Base-by-base conservation (phyloP, 306 rosid species). In the Rosa multiflora region DNA sequence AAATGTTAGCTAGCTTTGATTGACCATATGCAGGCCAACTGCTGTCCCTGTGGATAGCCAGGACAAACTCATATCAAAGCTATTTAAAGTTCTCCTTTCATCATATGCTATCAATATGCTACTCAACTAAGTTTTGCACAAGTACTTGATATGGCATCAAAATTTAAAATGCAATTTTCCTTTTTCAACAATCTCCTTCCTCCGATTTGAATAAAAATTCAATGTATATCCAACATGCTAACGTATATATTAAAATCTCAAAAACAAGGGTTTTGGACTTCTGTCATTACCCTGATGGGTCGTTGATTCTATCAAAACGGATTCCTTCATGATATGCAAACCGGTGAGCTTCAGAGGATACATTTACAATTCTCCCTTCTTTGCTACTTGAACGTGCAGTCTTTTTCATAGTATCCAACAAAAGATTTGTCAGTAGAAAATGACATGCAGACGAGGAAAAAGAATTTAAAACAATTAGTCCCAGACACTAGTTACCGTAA, bases 1-100 rank as follows among this genome's bases (percentile, higher is more conserved):
- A 87, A 75, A 93, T 66, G 77, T 95, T 95, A 56, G 97, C 93
- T 72, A 95, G 91, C 90, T 95, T 95, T 62, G 99, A 91, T 64
- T 93, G 98, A 80, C 98, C 98, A 78, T 95, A 95, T 55, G 98
- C 99, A 44, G 76, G 58, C 76, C 86, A 79, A 49, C 84, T 88
- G 70, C 17, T 82, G 86, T 91, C 92, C 83, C 98, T 94, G 88
- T 79, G 80, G 55, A 64, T 42, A 20, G 72, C 48, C 61, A 56
- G 43, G 55, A 15, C 44, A 52, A 61, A 20, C 67, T 66, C 43
- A 42, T 63, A 55, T 32, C 35, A 32, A 52, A 1, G 8, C 17
- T 3, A 46, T 49, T 37, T 21, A 2, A 35, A 23, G 23, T 18
- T 71, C 63, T 86, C 70, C 32, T 20, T 70, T 80, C 61, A 73